Base-by-base conservation (phyloP, 306 rosid genomes). In the Lagenaria siceraria region DNA sequence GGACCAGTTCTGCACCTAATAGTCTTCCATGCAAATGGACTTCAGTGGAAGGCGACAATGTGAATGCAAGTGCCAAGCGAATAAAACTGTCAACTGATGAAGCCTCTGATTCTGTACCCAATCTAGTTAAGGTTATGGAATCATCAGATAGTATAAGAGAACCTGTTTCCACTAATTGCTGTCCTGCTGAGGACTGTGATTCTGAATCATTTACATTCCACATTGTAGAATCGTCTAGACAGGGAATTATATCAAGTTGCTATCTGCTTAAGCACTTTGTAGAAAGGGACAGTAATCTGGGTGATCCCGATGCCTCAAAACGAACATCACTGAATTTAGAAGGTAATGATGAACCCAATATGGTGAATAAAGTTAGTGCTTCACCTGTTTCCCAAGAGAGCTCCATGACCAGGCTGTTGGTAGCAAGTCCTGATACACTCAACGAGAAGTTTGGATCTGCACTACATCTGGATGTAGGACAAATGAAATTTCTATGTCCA, bases 381-480 rank as follows among this genome's bases (percentile, higher is more conserved):
- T 90, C 99, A 70, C 96, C 98, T 76, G 91, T 84, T 86, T 90
- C 97, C 80, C 97, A 88, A 82, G 99, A 90, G 85, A 89, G 97
- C 83, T 89, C 87, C 77, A 92, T 89, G 54, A 88, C 89, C 81
- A 86, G 86, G 88, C 88, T 92, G 77, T 85, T 83, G 74, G 86
- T 80, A 78, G 77, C 92, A 35, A 84, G 83, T 82, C 87, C 92
- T 75, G 77, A 63, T 49, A 81, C 85, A 61, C 80, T 80, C 54
- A 79, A 64, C 35, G 88, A 85, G 85, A 81, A 80, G 77, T 86
- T 78, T 43, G 89, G 65, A 79, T 86, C 87, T 87, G 87, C 89
- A 79, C 75, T 80, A 61, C 83, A 60, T 66, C 83, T 84, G 19
- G 88, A 87, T 82, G 93, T 80, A 89, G 82, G 71, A 76, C 80